Evolutionary conservation across 371 early-diverging fungal species (phyloP), one percentile per base, ranked within the genome.

Genomic region (Conidiobolus incongruus): DNA sequence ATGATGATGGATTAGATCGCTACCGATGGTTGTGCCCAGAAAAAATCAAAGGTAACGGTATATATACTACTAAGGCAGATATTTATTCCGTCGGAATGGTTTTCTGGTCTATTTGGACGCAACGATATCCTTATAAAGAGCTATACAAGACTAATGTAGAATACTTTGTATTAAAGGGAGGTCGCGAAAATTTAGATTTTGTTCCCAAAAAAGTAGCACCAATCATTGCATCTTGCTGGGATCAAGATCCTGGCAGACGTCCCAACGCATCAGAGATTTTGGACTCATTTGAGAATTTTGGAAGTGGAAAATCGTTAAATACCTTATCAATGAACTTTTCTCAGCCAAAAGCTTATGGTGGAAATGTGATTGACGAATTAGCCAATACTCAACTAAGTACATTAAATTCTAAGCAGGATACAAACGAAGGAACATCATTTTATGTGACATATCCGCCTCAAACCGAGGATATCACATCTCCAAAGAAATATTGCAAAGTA

Each of bases 1-100:
- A 51, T 47, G 42, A 56, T 56, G 49, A 53, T 51, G 17, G 57
- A 47, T 35, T 54, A 47, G 13, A 53, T 51, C 45, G 53, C 50
- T 31, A 51, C 46, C 57, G 57, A 20, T 56, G 57, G 57, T 36
- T 56, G 29, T 51, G 54, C 4, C 57, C 57, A 1, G 57, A 56
- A 35, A 56, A 56, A 40, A 53, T 56, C 13, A 12, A 20, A 10
- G 11, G 17, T 16, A 4, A 7, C 30, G 31, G 12, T 19, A 15
- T 10, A 12, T 41, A 24, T 10, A 41, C 41, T 13, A 12, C 26
- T 3, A 30, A 15, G 21, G 41, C 29, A 10, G 41, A 41, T 31
- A 15, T 41, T 8, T 41, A 41, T 20, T 17, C 17, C 10, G 17
- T 36, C 37, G 37, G 48, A 12, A 42, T 37, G 48, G 12, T 15